These are phyloP conservation scores for Periconia sp. DNA, from an alignment of 2,329 filamentous ascomycete genomes.

Conservation along the genomic window DNA sequence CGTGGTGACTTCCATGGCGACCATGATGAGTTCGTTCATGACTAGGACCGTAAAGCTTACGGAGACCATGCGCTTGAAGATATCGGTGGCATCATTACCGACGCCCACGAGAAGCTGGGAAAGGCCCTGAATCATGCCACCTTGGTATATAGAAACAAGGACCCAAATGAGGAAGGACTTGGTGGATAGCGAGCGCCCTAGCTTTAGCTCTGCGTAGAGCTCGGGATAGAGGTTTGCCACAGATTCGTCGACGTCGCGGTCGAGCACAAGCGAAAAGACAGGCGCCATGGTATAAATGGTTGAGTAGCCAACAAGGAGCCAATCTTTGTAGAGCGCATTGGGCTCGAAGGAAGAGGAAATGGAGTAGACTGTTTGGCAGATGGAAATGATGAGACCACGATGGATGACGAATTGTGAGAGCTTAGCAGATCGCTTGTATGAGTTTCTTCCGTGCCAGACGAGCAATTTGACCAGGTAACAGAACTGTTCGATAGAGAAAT, in stretches of 20 bases:
- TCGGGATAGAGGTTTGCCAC: slow-evolving; percentile 95
- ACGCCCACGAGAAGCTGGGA: slow-evolving; percentile 85
- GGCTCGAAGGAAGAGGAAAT: slow-evolving; percentile 93
- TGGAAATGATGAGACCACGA: slow-evolving; percentile 89
- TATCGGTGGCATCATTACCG: slow-evolving; percentile 46
- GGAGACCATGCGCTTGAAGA: slow-evolving; percentile 71
- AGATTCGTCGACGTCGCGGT: slow-evolving; percentile 92
- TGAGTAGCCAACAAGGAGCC: slow-evolving; percentile 95
- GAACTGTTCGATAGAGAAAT: slow-evolving; percentile 97
- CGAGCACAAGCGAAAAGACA: slow-evolving; percentile 90
- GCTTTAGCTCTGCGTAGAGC: slow-evolving; percentile 95
- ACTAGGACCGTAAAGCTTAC: slow-evolving; percentile 92
- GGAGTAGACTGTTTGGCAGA: slow-evolving; percentile 97
- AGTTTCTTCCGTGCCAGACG: slow-evolving; percentile 98
- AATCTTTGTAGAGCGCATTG: slow-evolving; percentile 90
- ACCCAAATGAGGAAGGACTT: slow-evolving; percentile 98
- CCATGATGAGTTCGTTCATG: slow-evolving; percentile 95
- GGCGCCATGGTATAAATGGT: slow-evolving; percentile 94
- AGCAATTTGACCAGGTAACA: slow-evolving; percentile 92
- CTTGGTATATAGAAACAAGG: slow-evolving; percentile 92
- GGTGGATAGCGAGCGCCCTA: slow-evolving; percentile 85
- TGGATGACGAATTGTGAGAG: slow-evolving; percentile 98
- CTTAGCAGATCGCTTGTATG: slow-evolving; percentile 94
- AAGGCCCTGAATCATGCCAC: slow-evolving; percentile 92
- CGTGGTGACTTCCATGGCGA: slow-evolving; percentile 92